A percentile compares a stretch with the other conserved stretches of the same genome.
These are phyloP conservation scores for Gastrolobium villosum DNA, from an alignment of 306 rosid species.

Conservation along the genomic window DNA sequence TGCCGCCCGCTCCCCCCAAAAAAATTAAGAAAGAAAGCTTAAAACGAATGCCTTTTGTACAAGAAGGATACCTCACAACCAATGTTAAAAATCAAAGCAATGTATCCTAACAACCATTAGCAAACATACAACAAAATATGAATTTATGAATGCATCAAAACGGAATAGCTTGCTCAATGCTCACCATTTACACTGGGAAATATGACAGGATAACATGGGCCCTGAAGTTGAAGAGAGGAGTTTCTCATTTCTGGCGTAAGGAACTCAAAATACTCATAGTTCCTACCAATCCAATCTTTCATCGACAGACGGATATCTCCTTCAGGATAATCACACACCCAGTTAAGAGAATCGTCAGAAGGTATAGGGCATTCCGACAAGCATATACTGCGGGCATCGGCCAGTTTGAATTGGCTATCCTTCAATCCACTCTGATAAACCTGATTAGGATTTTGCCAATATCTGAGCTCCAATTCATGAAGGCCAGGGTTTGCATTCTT, in stretches of 20 bases:
- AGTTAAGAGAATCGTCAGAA: constrained; percentile 78
- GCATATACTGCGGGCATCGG: constrained; percentile 86
- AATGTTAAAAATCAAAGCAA: background rate
- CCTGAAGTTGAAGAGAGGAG: constrained; percentile 94
- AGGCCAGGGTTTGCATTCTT: constrained; percentile 84
- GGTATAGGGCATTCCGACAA: constrained; percentile 86
- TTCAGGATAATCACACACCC: constrained; percentile 98
- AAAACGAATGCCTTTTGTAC: background rate
- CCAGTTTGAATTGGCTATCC: constrained; percentile 71
- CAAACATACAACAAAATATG: constrained; percentile 7
- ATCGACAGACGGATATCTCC: constrained; percentile 78
- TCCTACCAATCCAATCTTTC: constrained; percentile 79
- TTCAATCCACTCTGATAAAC: constrained; percentile 91
- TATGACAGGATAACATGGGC: constrained; percentile 98
- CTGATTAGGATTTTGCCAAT: constrained; percentile 96
- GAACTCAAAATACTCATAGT: constrained; percentile 88
- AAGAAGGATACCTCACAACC: constrained; percentile 1
- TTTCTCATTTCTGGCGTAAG: constrained; percentile 96
- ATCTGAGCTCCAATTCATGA: constrained; percentile 76
- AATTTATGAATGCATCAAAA: constrained; percentile 22
- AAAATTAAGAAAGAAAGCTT: background rate
- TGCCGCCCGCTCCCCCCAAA: background rate
- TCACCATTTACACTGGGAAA: constrained; percentile 96
- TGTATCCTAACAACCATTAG: constrained; percentile 15
- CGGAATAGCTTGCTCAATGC: constrained; percentile 55